Conservation (phyloP, 345 rosid species). For the Lagerstroemia speciosa region DNA sequence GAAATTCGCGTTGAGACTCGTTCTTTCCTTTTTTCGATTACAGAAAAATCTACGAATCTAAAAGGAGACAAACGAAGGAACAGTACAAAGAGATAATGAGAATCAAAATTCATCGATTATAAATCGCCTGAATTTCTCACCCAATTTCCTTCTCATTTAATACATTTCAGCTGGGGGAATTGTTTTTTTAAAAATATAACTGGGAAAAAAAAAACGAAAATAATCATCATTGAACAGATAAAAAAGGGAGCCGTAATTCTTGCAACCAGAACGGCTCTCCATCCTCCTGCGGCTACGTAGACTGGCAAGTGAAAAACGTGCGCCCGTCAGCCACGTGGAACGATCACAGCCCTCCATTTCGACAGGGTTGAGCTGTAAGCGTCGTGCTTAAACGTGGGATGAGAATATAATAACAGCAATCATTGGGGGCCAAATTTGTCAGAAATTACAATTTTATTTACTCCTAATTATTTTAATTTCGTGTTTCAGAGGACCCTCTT, state of each 20-base stretch:
- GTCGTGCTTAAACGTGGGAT: slow-evolving; percentile 60
- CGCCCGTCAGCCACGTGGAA: slow-evolving; percentile 29
- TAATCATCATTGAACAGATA: background rate
- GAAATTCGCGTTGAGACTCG: too few relatives aligned
- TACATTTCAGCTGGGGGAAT: too few relatives aligned
- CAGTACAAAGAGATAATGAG: too few relatives aligned
- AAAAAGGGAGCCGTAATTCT: slow-evolving; percentile 6
- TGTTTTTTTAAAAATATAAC: too few relatives aligned
- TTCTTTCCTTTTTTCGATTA: too few relatives aligned
- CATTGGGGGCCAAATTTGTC: slow-evolving; percentile 18
- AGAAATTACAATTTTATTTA: slow-evolving; percentile 3
- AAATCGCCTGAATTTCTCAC: too few relatives aligned
- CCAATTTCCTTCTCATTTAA: too few relatives aligned
- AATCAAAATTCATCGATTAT: too few relatives aligned
- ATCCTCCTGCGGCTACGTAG: background rate
- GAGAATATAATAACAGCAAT: slow-evolving; percentile 28
- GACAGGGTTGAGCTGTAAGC: slow-evolving; percentile 42
- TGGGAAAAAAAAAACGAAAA: too few relatives aligned
- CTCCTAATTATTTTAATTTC: background rate
- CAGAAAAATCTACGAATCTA: too few relatives aligned
- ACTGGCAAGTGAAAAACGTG: slow-evolving; percentile 1
- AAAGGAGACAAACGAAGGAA: too few relatives aligned
- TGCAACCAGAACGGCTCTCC: background rate
- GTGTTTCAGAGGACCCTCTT: background rate
- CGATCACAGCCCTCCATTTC: slow-evolving; percentile 31